Conservation (phyloP, 768 basidiomycete genomes). For the Russula griseocarnosa region DNA sequence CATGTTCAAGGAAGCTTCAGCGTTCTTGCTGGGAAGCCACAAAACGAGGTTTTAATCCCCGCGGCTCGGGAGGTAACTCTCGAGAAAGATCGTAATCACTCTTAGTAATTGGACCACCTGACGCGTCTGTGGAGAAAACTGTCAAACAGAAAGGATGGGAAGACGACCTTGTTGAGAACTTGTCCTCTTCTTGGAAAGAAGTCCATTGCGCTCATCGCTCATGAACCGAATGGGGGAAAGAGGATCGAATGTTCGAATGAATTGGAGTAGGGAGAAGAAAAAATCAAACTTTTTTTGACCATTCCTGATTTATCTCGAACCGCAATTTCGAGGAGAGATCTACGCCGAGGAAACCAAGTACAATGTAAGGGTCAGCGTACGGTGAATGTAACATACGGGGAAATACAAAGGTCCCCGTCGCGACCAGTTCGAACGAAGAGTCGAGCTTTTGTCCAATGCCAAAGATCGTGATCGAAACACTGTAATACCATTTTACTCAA, state of each 20-base stretch:
- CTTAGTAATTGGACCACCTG: neutral
- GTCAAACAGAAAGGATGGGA: neutral
- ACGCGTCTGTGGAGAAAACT: neutral
- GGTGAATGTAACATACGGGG: too few species aligned
- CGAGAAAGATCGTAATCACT: neutral
- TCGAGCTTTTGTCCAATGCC: neutral
- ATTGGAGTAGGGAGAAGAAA: too few species aligned
- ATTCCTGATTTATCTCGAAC: neutral
- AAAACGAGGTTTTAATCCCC: conserved; percentile 21
- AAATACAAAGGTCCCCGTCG: too few species aligned
- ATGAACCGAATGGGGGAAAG: neutral
- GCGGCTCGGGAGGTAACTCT: neutral
- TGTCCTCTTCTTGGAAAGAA: neutral
- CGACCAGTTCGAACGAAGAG: neutral
- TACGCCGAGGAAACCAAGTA: too few species aligned
- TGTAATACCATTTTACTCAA: too few species aligned
- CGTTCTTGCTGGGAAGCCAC: conserved; percentile 18
- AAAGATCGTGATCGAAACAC: neutral
- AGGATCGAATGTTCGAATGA: neutral
- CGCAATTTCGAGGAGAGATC: too few species aligned
- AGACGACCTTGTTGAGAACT: neutral
- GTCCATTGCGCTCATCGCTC: neutral
- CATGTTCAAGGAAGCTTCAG: conserved; percentile 12
- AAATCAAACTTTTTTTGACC: neutral
- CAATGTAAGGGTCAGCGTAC: too few species aligned